Evolutionary conservation across 2,329 filamentous ascomycete species (phyloP), one percentile per base, ranked within the genome.

Genomic region (Periconia sp.): DNA sequence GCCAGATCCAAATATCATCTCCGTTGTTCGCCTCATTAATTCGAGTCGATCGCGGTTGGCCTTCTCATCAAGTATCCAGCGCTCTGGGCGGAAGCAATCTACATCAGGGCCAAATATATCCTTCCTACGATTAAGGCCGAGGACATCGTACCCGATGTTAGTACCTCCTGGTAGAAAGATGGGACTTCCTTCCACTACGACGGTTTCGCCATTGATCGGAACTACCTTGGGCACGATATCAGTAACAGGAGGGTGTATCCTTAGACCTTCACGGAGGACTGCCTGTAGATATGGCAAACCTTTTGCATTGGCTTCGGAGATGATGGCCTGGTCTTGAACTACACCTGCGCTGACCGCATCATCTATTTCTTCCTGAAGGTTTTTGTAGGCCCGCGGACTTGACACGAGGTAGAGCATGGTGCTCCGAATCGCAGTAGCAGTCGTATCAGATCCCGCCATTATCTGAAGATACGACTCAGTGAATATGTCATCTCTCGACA

Each of bases 391-490:
- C 1, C 61, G 64, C 0, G 77, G 74, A 12, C 72, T 75, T 4
- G 76, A 75, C 4, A 77, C 69, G 25, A 84, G 59, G 53, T 79
- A 72, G 13, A 83, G 69, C 45, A 83, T 58, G 0, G 72, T 78
- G 13, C 73, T 67, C 3, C 80, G 76, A 7, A 84, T 73, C 0
- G 74, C 74, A 0, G 78, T 79, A 1, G 81, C 79, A 0, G 79
- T 80, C 0, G 79, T 82, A 46, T 84, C 81, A 1, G 78, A 78
- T 3, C 81, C 81, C 4, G 80, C 80, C 5, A 80, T 65, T 18
- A 77, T 75, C 40, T 76, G 73, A 4, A 73, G 65, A 6, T 75
- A 42, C 2, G 69, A 70, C 43, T 77, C 74, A 3, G 56, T 40
- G 52, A 71, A 50, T 65, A 75, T 30, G 61, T 68, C 63, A 47